A percentile compares a stretch with the other conserved stretches of the same genome.
Evolutionary conservation across 768 basidiomycete genomes (phyloP).

Genomic region (Tylopilus sp.): DNA sequence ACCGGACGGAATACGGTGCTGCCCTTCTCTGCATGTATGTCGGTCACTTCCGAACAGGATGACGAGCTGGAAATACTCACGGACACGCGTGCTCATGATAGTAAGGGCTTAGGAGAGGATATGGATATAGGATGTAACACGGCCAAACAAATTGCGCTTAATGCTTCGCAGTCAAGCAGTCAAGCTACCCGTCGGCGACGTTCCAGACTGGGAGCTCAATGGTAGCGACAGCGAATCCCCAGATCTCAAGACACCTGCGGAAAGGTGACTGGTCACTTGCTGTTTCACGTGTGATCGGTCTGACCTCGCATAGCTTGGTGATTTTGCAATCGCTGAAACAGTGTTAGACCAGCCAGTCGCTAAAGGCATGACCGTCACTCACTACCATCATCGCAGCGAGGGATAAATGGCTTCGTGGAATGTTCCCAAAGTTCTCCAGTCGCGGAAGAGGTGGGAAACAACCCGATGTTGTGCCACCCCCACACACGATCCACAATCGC

Average conservation of each 20-base stretch:
- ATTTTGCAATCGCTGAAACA: conserved; percentile 67
- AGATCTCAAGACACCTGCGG: conserved; percentile 45
- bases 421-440: conserved; percentile 70
- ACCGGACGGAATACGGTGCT: conserved; percentile 68
- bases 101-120: conserved; percentile 3
- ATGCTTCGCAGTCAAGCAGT: conserved; percentile 28
- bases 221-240: conserved; percentile 38
- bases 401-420: conserved; percentile 61
- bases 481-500: conserved; percentile 61
- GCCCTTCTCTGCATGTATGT: conserved; percentile 57
- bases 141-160: conserved; percentile 21
- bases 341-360: conserved; percentile 40
- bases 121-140: conserved; percentile 18
- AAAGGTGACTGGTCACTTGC: conserved; percentile 44
- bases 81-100: conserved; percentile 47
- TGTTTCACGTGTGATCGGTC: neutral
- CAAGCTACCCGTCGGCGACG: conserved; percentile 53
- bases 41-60: neutral
- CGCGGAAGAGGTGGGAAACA: conserved; percentile 58
- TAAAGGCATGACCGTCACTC: conserved; percentile 13
- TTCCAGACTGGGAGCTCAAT: conserved; percentile 59
- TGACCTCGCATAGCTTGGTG: conserved; percentile 44
- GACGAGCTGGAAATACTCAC: conserved; percentile 44
- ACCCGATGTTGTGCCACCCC: conserved; percentile 52
- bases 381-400: conserved; percentile 46